Base-by-base conservation (phyloP, 1,284 basidiomycete genomes). In the Afroboletus lepidellus region DNA sequence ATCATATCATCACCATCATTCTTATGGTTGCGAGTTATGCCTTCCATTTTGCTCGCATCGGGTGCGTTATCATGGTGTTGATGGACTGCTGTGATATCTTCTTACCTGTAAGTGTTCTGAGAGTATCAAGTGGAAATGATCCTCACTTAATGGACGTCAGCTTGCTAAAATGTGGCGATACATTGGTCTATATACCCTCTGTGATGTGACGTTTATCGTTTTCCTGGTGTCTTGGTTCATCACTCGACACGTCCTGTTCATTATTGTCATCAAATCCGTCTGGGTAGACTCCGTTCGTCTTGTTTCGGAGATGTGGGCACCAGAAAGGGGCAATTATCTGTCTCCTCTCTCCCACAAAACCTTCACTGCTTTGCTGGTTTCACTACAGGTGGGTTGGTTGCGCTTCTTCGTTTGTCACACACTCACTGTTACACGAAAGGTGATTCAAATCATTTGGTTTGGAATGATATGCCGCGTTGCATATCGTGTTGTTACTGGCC, bases 41-140 rank as follows among this genome's bases (percentile, higher is more conserved):
- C 50, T 84, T 79, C 69, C 90, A 95, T 72, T 89, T 87, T 65
- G 95, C 92, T 9, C 87, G 92, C 33, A 81, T 96, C 44, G 96
- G 96, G 18, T 91, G 87, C 59, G 75, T 93, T 41, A 84, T 97
- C 53, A 87, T 97, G 78, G 78, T 92, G 48, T 75, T 98, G 33
- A 96, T 98, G 93, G 96, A 99, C 66, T 85, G 85, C 57, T 90
- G 87, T 67, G 96, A 99, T 72, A 90, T 98, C 51, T 83, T 93
- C 64, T 73, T 99, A 9, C 91, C 94, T 7, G 94, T 95, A 67
- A 69, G 90, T 81, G n/a, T 20, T 25, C 13, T 38, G 13, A 11
- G n/a, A 46, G n/a, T 13, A 5, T 34, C 11, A 7, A 8, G 33
- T 39, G 21, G 16, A 4, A 41, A 27, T 49, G 36, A 47, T 42